These are phyloP conservation scores for Darksidea phi DNA, from an alignment of 495 filamentous ascomycete species.

Conservation along the genomic window DNA sequence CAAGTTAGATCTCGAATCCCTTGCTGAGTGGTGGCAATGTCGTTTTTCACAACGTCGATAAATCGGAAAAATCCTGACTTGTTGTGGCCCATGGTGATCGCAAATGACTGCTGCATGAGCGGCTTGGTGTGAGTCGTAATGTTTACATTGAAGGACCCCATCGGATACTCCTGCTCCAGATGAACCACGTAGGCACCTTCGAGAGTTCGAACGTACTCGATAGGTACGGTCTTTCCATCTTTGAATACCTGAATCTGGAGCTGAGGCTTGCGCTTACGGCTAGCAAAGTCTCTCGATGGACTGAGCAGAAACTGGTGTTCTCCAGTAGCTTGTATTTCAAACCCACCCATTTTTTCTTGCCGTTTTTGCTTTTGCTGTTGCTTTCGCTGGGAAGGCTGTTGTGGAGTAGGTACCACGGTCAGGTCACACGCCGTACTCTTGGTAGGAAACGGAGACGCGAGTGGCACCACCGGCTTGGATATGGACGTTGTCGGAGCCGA, in stretches of 20 bases:
- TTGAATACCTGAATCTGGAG: constrained; percentile 56
- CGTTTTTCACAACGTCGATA: constrained; percentile 8
- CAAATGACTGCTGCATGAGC: constrained; percentile 53
- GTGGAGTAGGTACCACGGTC: neutral
- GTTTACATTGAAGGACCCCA: constrained; percentile 58
- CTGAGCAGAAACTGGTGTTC: constrained; percentile 62
- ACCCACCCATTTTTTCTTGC: constrained; percentile 48
- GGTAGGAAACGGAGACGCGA: neutral
- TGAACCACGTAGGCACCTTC: constrained; percentile 60
- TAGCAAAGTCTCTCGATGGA: constrained; percentile 52
- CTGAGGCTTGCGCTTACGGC: constrained; percentile 48
- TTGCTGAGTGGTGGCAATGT: constrained; percentile 14
- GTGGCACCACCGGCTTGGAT: too few relatives aligned
- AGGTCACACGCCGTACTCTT: neutral
- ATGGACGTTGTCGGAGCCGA: neutral
- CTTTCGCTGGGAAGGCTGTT: neutral
- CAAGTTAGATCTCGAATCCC: constrained; percentile 13
- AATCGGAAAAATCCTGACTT: constrained; percentile 43
- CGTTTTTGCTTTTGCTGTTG: neutral
- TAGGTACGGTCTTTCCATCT: constrained; percentile 45
- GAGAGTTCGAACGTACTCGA: constrained; percentile 54
- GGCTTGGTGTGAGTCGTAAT: constrained; percentile 55
- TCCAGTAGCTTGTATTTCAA: constrained; percentile 62
- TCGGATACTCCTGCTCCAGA: constrained; percentile 58
- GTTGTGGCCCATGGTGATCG: constrained; percentile 61